phyloP scores from a whole-genome alignment of 1,139 yeast genomes.

The Kodamaea sp. region DNA sequence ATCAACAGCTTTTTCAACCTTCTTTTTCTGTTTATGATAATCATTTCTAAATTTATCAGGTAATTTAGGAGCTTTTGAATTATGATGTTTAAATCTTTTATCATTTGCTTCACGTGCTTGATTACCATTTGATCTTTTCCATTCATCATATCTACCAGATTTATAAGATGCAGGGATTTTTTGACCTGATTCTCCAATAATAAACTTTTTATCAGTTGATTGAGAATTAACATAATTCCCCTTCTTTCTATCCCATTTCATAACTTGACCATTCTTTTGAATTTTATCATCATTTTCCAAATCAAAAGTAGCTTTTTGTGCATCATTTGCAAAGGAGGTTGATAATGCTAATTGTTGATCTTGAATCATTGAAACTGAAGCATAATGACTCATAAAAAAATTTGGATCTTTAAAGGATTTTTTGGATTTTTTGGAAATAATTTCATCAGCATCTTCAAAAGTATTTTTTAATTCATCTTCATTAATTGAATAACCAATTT shows the following conservation, averaged over 20 bases:
- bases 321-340: constrained; percentile 78
- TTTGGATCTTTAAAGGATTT: constrained; percentile 74
- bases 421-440: constrained; percentile 32
- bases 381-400: constrained; percentile 85
- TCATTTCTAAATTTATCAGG: constrained; percentile 92
- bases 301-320: constrained; percentile 81
- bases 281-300: constrained; percentile 74
- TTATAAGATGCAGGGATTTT: constrained; percentile 88
- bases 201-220: constrained; percentile 79
- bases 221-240: constrained; percentile 83
- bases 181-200: constrained; percentile 93
- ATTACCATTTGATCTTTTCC: constrained; percentile 74
- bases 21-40: constrained; percentile 76
- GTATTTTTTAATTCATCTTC: constrained; percentile 38
- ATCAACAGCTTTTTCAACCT: constrained; percentile 76
- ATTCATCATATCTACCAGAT: constrained; percentile 87
- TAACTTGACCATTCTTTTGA: constrained; percentile 63
- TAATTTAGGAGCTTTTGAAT: constrained; percentile 73
- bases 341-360: constrained; percentile 71
- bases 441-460: constrained; percentile 55
- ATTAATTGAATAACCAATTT: constrained; percentile 48
- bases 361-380: constrained; percentile 74
- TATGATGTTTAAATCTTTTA: constrained; percentile 69
- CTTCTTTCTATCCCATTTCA: constrained; percentile 92
- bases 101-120: constrained; percentile 32